phyloP scores from a whole-genome alignment of 768 basidiomycete genomes.

The Russula ochroleuca region DNA sequence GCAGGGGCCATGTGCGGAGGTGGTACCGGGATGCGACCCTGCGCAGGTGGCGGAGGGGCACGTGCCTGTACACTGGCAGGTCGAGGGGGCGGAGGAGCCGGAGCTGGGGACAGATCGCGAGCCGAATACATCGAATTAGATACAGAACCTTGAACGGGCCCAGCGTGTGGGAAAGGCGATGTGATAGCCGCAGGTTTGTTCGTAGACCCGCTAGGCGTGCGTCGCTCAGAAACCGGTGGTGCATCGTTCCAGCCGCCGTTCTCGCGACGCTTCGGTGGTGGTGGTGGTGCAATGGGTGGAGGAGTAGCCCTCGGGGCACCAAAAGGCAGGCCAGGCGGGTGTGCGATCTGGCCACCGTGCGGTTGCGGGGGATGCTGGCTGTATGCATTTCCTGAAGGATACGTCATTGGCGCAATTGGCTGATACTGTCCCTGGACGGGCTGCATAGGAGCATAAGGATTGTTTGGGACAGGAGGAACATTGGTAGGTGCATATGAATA shows the following conservation, averaged over 20 bases:
- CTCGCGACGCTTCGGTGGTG: conserved; percentile 41
- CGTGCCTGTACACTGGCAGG: conserved; percentile 49
- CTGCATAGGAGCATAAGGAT: conserved; percentile 29
- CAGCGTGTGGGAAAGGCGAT: conserved; percentile 79
- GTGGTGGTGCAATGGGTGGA: conserved; percentile 54
- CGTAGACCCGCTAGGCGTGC: conserved; percentile 47
- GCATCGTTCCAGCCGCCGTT: conserved; percentile 93
- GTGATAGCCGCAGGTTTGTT: conserved; percentile 70
- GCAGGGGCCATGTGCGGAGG: conserved; percentile 6
- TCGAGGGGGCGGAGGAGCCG: conserved; percentile 54
- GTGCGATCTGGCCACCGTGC: conserved; percentile 33
- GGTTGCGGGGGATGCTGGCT: conserved; percentile 35
- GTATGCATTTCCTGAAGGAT: conserved; percentile 21
- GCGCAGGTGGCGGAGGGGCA: conserved; percentile 19
- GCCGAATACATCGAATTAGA: conserved; percentile 24
- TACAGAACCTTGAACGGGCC: conserved; percentile 31
- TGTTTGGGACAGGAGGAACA: conserved; percentile 20
- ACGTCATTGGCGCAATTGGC: conserved; percentile 3
- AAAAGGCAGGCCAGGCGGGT: conserved; percentile 43
- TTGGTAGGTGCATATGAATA: conserved; percentile 27
- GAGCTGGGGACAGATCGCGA: conserved; percentile 40
- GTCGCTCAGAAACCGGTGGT: conserved; percentile 49
- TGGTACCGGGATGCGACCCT: conserved; percentile 15
- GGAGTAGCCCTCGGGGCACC: conserved; percentile 41
- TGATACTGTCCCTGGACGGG: conserved; percentile 17